A percentile compares a stretch with the other conserved stretches of the same genome.
These are phyloP conservation scores for Cetraspora pellucida DNA, from an alignment of 192 early-diverging fungal species.

Conservation along the genomic window DNA sequence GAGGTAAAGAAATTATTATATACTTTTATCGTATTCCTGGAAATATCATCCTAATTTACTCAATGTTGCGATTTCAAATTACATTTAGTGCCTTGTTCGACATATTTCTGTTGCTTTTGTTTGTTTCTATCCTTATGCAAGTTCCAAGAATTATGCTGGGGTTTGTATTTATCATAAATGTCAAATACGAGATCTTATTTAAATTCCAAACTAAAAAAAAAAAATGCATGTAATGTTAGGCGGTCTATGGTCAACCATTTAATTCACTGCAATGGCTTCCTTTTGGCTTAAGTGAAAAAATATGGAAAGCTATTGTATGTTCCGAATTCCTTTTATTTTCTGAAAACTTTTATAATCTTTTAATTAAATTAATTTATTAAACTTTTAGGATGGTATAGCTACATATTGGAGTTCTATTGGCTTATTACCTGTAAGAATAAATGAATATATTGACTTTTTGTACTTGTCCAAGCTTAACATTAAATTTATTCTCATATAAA, in stretches of 20 bases:
- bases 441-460: too few species aligned
- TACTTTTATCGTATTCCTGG: too few species aligned
- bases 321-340: too few species aligned
- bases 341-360: neutral
- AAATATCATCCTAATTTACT: neutral
- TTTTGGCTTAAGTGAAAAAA: constrained; percentile 1
- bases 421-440: constrained; percentile 9
- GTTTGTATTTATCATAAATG: constrained; percentile 3
- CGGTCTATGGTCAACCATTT: constrained; percentile 7
- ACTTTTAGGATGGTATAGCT: constrained; percentile 1
- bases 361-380: neutral
- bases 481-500: too few species aligned
- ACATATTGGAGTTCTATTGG: neutral
- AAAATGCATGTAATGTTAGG: neutral
- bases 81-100: constrained; percentile 13
- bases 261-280: constrained; percentile 19
- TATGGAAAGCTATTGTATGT: constrained; percentile 18
- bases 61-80: neutral
- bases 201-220: neutral
- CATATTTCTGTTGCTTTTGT: constrained; percentile 1
- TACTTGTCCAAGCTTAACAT: too few species aligned
- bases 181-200: neutral
- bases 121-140: constrained; percentile 16
- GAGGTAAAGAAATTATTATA: neutral
- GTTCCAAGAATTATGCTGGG: neutral